Conservation (phyloP, 2,329 filamentous ascomycete genomes). For the Colletotrichum tamarilloi region DNA sequence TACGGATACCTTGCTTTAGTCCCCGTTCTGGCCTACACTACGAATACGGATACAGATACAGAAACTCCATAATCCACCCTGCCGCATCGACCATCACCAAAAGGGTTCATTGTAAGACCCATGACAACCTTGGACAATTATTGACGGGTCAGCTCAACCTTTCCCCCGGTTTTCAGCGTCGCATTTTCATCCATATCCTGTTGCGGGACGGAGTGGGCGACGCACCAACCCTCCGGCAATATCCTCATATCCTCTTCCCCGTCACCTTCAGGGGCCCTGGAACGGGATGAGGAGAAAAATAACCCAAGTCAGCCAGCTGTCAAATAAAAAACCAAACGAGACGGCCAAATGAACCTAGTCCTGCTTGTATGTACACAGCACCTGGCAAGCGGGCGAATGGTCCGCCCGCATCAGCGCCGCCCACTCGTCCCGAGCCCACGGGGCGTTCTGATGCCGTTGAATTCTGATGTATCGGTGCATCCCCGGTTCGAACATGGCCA, state of each 20-base stretch:
- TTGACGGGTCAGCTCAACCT: slow-evolving; percentile 10
- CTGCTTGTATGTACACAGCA: not conserved
- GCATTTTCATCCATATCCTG: slow-evolving; percentile 14
- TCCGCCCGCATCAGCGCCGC: slow-evolving; percentile 20
- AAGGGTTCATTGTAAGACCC: not conserved
- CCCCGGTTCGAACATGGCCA: slow-evolving; percentile 16
- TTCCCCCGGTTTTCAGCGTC: slow-evolving; percentile 13
- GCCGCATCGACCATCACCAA: not conserved
- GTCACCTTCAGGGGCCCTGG: slow-evolving; percentile 5
- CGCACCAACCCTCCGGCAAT: slow-evolving; percentile 30
- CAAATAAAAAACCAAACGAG: not conserved
- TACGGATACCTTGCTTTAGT: not conserved
- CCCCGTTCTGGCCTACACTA: not conserved
- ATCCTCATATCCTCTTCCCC: slow-evolving; percentile 15
- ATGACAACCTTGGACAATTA: not conserved
- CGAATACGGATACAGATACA: not conserved
- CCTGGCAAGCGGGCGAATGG: slow-evolving; percentile 23
- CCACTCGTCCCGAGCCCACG: slow-evolving; percentile 35
- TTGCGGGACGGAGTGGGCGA: slow-evolving; percentile 28
- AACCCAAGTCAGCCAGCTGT: slow-evolving; percentile 8
- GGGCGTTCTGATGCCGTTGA: slow-evolving; percentile 26
- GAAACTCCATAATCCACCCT: not conserved
- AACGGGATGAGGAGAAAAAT: not conserved
- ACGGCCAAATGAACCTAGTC: slow-evolving; percentile 1
- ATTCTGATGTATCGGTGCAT: slow-evolving; percentile 23